Base-by-base conservation (phyloP, 208 protist species). In the Crithidia sp. region DNA sequence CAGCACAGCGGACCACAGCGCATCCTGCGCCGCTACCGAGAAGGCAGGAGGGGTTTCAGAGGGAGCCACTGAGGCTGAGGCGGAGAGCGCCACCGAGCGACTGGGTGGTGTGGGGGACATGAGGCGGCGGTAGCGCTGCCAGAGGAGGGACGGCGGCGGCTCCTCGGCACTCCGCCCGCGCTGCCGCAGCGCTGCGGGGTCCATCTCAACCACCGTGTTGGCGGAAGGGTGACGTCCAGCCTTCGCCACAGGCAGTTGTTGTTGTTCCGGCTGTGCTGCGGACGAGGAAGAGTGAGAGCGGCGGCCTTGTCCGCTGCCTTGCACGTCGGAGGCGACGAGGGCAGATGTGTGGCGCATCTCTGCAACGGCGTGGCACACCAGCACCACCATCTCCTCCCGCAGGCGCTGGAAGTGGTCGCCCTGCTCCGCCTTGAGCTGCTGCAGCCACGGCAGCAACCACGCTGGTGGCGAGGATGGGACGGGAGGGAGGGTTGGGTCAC, bases 371-470 rank as follows among this genome's bases (percentile, higher is more conserved):
- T 55, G 54, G 66, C 77, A 63, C 14, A 62, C 36, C 71, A 65
- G n/a, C 13, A 82, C 65, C 3, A 71, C 54, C 54, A 77, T 54
- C 49, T 83, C 77, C 36, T 83, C 72, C 5, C 67, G 72, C 47
- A 82, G 64, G 7, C 44, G 66, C 61, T 63, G 62, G 0, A 77
- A 47, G 13, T 68, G 47, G 2, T 61, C 36, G 28, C 2, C 13
- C 17, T 69, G 62, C 49, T 75, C 61, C 1, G 8, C 19, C 39
- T n/a, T 52, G 19, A 68, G 60, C 17, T 53, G 60, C 40, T 67
- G 14, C 52, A 68, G 43, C 53, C 50, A 63, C 70, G 54, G 52
- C 53, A 63, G 54, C 8, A 75, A 19, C 70, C 70, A 75, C 61
- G 19, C 3, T 12, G 68, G 70, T 37, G 59, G 70, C 36, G 56